phyloP scores from a whole-genome alignment of 2,329 filamentous ascomycete species.

The Colletotrichum coccodes region DNA sequence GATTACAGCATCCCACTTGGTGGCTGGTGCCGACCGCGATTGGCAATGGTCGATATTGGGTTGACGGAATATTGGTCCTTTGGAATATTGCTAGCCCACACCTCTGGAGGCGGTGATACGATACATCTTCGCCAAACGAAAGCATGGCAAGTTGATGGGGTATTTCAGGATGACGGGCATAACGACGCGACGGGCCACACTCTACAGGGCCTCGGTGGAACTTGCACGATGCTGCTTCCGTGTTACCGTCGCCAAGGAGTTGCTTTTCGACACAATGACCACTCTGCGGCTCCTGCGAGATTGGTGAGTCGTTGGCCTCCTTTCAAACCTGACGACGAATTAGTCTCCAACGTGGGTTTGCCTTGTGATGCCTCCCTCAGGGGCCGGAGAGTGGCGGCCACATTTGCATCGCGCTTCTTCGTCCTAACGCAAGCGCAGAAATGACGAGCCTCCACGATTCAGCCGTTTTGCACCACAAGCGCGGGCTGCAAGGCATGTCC shows the following conservation, averaged over 20 bases:
- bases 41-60: slow-evolving; percentile 21
- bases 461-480: slow-evolving; percentile 22
- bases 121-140: not conserved
- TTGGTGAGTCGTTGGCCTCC: not conserved
- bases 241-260: slow-evolving; percentile 11
- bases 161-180: slow-evolving; percentile 17
- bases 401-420: slow-evolving; percentile 23
- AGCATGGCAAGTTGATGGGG: not conserved
- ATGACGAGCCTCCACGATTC: slow-evolving; percentile 14
- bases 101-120: slow-evolving; percentile 4
- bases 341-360: not conserved
- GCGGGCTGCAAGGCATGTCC: slow-evolving; percentile 22
- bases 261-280: not conserved
- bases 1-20: slow-evolving; percentile 1
- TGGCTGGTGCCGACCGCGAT: slow-evolving; percentile 1
- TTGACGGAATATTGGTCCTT: slow-evolving; percentile 21
- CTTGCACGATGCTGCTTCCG: slow-evolving; percentile 3
- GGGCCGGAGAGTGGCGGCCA: slow-evolving; percentile 7
- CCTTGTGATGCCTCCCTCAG: not conserved
- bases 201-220: slow-evolving; percentile 5
- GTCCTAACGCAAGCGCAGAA: slow-evolving; percentile 28
- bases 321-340: not conserved
- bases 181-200: slow-evolving; percentile 6
- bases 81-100: slow-evolving; percentile 15
- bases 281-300: slow-evolving; percentile 5